Evolutionary conservation across 2,329 filamentous ascomycete genomes (phyloP), one percentile per base, ranked within the genome.

Genomic region (Aspergillus pseudoterreus): DNA sequence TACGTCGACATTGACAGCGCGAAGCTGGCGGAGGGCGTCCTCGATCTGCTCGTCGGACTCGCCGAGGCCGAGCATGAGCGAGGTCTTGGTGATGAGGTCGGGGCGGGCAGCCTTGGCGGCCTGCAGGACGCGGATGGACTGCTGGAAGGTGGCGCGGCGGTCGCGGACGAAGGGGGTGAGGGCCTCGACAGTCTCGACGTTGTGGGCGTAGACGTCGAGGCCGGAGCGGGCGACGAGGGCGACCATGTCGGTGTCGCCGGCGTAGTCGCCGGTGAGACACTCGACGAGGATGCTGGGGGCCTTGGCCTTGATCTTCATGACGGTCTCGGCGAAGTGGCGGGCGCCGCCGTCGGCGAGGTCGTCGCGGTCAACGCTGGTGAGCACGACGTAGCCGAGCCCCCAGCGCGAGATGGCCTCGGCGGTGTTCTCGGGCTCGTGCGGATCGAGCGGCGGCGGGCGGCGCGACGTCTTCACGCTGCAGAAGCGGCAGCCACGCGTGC

Each of bases 131-230:
- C 77, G 78, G 55, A 97, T 72, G 56, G 87, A 94, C 76, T 95
- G 90, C 60, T 87, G 78, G 76, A 96, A 99, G 5, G 85, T 95
- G 1, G 94, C 94, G 54, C 92, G 81, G 45, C 92, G 84, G 68
- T 99, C 94, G 33, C 94, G 83, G 45, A 99, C 92, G 59, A 87
- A 87, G 1, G 94, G 91, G 12, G 92, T 96, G 55, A 99, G 76
- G 22, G 78, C 90, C 75, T 97, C 94, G 4, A 92, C 88, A 0
- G 94, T 99, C 80, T 99, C 94, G 54, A 99, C 82, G 62, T 99
- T 99, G 74, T 99, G 94, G 33, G 94, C 94, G 69, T 92, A 99
- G 2, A 99, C 94, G 67, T 99, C 94, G 50, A 99, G 75, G 1
- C 94, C 94, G 63, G 90, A 95, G 58, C 82, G 78, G 0, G 92